Percentiles rank a stretch among this genome's conserved stretches.
Evolutionary conservation across 345 rosid species (phyloP).

Genomic region (Geranium brycei): DNA sequence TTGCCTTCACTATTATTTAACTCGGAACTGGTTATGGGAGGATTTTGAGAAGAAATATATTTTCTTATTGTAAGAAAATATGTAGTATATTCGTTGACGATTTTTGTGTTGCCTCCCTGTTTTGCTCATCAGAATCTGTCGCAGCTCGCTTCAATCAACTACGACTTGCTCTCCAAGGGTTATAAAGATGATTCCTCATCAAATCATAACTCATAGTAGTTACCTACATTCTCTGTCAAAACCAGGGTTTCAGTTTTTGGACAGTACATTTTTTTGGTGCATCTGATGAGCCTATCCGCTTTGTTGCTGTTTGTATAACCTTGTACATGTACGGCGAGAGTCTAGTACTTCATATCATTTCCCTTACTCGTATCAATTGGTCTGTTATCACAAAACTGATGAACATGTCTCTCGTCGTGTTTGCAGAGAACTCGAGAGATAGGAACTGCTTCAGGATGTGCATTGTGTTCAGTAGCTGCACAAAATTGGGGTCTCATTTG

Average conservation of each 20-base stretch:
- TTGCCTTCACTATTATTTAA: neutral
- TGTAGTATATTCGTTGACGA: neutral
- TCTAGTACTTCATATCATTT: neutral
- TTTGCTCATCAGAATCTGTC: conserved; percentile 65
- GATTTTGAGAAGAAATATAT: no score
- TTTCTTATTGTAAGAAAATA: neutral
- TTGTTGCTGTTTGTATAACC: conserved; percentile 26
- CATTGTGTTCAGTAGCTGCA: neutral
- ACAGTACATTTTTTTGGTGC: conserved; percentile 8
- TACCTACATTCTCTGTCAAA: conserved; percentile 7
- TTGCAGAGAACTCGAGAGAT: conserved; percentile 30
- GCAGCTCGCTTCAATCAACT: conserved; percentile 95
- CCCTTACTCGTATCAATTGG: no score
- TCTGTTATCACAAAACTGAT: no score
- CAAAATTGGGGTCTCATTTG: no score
- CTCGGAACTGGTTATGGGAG: no score
- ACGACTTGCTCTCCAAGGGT: conserved; percentile 92
- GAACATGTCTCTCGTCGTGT: no score
- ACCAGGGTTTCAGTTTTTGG: conserved; percentile 7
- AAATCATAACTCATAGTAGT: conserved; percentile 30
- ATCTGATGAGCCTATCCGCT: conserved; percentile 11
- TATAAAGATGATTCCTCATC: conserved; percentile 67
- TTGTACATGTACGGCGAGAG: conserved; percentile 58
- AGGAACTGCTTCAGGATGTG: conserved; percentile 24
- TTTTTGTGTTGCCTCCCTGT: neutral